Base-by-base conservation (phyloP, 495 filamentous ascomycete species). In the Hyaloscypha bicolor region DNA sequence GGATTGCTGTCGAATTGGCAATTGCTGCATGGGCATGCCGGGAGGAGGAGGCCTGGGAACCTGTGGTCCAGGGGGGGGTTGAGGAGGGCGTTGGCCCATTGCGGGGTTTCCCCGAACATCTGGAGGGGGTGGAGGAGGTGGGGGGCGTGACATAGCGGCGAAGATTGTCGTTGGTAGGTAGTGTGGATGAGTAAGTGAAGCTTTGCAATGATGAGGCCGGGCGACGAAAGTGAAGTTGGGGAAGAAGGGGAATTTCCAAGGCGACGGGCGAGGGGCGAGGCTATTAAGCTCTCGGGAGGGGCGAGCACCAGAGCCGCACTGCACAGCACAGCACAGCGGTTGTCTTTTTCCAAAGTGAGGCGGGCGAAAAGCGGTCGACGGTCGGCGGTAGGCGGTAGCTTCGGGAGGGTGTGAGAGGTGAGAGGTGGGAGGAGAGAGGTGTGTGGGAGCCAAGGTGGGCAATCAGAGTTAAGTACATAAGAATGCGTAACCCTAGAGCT, bases 1-100 rank as follows among this genome's bases (percentile, higher is more conserved):
- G 5, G 64, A 68, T 31, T 65, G 48, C 30, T 56, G 67, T 0
- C 66, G 68, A 31, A 52, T 59, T 53, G 60, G 64, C 51, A 61
- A 16, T 35, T 62, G 70, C 3, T 31, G 35, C 25, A 33, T 21
- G 9, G 53, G 51, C 25, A 33, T 29, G 22, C 35, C 63, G 6
- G 22, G 60, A 8, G 35, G 63, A 29, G 68, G 68, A 25, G 35
- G 48, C 30, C 11, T 29, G 12, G 11, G 55, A 29, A 48, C 48
- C 1, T 56, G 62, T 16, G 51, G 58, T 4, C 45, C 57, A 11
- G 45, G 32, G 14, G 32, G 57, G 9, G 45, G 45, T 19, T 37
- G 37, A 11, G 58, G 52, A 33, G 21, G 59, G 21, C 53, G 53
- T 29, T 31, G 22, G 6, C 53, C 53, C 19, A 53, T n/a, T 25